Percentiles rank a stretch among this genome's conserved stretches.
Conservation (phyloP, 176 grass and related monocot genomes). For the Oryza longistaminata region DNA sequence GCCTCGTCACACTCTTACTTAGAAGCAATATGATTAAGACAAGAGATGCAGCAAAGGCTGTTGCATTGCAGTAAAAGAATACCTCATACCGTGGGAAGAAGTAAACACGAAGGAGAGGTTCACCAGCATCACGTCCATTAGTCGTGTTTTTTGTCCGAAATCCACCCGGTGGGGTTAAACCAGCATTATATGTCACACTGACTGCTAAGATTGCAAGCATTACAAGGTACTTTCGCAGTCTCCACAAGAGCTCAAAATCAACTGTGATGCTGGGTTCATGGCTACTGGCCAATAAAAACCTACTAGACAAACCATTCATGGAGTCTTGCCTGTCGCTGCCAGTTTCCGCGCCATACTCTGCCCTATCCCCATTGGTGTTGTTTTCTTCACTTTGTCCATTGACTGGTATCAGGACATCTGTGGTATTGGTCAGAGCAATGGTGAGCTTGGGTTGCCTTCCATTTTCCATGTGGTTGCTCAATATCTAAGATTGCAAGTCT, state of each 20-base stretch:
- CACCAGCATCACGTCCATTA: conserved; percentile 22
- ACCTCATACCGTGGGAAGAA: conserved; percentile 12
- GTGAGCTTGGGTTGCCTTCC: background rate
- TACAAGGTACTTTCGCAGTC: conserved; percentile 45
- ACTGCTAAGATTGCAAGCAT: conserved; percentile 43
- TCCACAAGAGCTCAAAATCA: conserved; percentile 42
- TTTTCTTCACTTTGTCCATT: background rate
- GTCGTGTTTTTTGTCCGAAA: background rate
- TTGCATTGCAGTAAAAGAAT: conserved; percentile 56
- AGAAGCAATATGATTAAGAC: conserved; percentile 65
- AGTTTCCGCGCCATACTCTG: too few species aligned
- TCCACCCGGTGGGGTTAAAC: conserved; percentile 34
- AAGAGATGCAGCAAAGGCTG: conserved; percentile 50
- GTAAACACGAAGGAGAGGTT: conserved; percentile 30
- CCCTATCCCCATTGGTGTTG: background rate
- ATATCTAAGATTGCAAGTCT: background rate
- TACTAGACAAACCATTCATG: background rate
- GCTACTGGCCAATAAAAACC: background rate
- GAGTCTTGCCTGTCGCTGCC: background rate
- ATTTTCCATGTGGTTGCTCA: conserved; percentile 1
- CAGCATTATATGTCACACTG: conserved; percentile 52
- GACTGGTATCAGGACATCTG: background rate
- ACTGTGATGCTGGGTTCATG: background rate
- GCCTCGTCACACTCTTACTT: conserved; percentile 37
- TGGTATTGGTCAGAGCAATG: background rate